Percentiles rank a stretch among this genome's conserved stretches.
Evolutionary conservation across 305 asterid species (phyloP).

Genomic region (Fraxinus nigra): DNA sequence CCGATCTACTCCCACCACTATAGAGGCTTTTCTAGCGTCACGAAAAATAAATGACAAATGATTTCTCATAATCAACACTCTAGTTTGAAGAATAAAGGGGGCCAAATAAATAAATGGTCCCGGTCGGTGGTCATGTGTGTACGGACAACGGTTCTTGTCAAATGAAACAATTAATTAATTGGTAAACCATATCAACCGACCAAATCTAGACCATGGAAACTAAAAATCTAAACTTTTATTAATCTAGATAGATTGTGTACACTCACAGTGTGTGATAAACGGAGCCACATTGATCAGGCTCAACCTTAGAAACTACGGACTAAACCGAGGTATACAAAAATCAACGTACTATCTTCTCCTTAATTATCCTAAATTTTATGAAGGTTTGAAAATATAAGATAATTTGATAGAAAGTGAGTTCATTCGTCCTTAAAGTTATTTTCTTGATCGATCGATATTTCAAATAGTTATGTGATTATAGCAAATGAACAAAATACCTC

Average conservation of each 20-base stretch:
- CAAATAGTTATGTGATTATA: neutral
- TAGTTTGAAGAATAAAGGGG: neutral
- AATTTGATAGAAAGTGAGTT: neutral
- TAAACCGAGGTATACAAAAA: too few relatives aligned
- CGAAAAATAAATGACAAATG: too few relatives aligned
- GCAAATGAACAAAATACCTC: neutral
- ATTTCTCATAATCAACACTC: neutral
- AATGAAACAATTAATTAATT: too few relatives aligned
- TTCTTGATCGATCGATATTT: neutral
- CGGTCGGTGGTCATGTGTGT: constrained; percentile 27
- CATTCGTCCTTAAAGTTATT: neutral
- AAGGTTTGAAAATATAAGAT: too few relatives aligned
- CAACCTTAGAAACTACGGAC: neutral
- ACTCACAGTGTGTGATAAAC: neutral
- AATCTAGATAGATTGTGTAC: neutral
- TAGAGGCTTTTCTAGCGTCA: too few relatives aligned
- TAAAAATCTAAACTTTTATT: neutral
- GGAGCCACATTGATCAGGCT: neutral
- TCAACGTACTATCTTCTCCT: neutral
- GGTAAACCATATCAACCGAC: neutral
- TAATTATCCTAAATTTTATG: neutral
- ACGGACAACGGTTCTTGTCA: neutral
- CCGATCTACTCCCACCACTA: too few relatives aligned
- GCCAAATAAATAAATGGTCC: constrained; percentile 12
- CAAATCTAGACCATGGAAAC: neutral